A percentile compares a stretch with the other conserved stretches of the same genome.
phyloP scores from a whole-genome alignment of 2,329 filamentous ascomycete species.

The Didymella arachidicola region DNA sequence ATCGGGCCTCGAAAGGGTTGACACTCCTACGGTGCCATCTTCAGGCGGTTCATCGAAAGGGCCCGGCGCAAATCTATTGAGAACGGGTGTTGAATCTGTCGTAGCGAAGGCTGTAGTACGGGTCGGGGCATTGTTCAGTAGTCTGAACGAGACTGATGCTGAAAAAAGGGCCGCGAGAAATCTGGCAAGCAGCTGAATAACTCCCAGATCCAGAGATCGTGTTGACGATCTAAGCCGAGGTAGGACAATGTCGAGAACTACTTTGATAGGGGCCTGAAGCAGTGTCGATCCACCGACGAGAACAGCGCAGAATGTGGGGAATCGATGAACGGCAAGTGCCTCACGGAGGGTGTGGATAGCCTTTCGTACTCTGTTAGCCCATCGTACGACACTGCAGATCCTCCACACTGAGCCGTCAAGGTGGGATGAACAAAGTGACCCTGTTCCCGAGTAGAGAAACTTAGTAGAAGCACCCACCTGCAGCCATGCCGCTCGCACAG shows the following conservation, averaged over 20 bases:
- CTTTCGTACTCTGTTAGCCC: constrained; percentile 14
- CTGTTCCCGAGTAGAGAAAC: background rate
- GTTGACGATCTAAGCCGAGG: constrained; percentile 25
- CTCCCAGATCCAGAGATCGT: background rate
- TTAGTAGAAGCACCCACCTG: constrained; percentile 28
- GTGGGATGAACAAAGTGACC: background rate
- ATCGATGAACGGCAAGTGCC: constrained; percentile 56
- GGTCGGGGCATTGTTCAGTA: constrained; percentile 56
- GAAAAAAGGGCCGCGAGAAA: constrained; percentile 58
- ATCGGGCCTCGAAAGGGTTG: constrained; percentile 25
- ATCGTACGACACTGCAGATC: background rate
- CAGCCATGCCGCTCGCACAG: constrained; percentile 27
- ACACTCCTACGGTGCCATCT: constrained; percentile 16
- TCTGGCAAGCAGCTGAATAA: constrained; percentile 33
- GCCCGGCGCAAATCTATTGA: constrained; percentile 25
- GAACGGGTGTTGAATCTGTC: constrained; percentile 8
- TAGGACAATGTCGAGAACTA: constrained; percentile 18
- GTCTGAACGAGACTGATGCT: constrained; percentile 58
- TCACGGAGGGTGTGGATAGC: constrained; percentile 44
- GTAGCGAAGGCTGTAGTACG: constrained; percentile 9
- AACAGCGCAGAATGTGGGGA: constrained; percentile 62
- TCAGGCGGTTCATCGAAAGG: constrained; percentile 42
- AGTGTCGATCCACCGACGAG: constrained; percentile 62
- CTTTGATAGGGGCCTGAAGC: constrained; percentile 48
- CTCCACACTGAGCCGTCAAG: background rate